Conservation (phyloP, 2,329 filamentous ascomycete genomes). For the Aspergillus sclerotialis region DNA sequence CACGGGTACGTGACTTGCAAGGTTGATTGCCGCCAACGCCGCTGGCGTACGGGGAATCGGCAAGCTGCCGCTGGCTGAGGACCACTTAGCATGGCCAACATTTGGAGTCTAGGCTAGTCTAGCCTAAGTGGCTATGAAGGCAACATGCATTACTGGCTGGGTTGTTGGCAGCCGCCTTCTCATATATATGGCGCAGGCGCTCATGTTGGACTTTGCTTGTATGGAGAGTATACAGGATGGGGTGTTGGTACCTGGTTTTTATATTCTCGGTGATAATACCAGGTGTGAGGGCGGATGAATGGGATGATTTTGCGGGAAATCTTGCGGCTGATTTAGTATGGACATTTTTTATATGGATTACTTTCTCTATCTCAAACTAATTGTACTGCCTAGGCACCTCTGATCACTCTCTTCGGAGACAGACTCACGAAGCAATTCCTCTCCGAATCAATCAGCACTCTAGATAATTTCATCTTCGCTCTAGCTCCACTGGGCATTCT, state of each 20-base stretch:
- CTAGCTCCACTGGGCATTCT: constrained; percentile 42
- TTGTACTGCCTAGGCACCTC: constrained; percentile 19
- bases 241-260: constrained; percentile 3
- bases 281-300: constrained; percentile 19
- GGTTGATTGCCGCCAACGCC: too few relatives aligned
- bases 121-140: too few relatives aligned
- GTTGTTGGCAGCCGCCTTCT: too few relatives aligned
- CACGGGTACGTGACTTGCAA: too few relatives aligned
- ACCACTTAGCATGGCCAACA: too few relatives aligned
- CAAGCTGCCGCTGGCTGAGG: too few relatives aligned
- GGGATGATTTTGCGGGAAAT: constrained; percentile 34
- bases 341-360: too few relatives aligned
- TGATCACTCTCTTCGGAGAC: constrained; percentile 41
- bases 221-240: not conserved
- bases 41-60: too few relatives aligned
- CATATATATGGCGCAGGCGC: too few relatives aligned
- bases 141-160: too few relatives aligned
- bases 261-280: constrained; percentile 12
- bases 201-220: too few relatives aligned
- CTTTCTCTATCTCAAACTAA: not conserved
- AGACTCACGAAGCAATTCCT: constrained; percentile 44
- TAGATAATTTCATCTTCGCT: constrained; percentile 43
- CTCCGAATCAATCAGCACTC: constrained; percentile 33
- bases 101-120: too few relatives aligned
- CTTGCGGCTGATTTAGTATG: constrained; percentile 33